phyloP scores from a whole-genome alignment of 495 filamentous ascomycete species.

The Penicillium waksmanii region DNA sequence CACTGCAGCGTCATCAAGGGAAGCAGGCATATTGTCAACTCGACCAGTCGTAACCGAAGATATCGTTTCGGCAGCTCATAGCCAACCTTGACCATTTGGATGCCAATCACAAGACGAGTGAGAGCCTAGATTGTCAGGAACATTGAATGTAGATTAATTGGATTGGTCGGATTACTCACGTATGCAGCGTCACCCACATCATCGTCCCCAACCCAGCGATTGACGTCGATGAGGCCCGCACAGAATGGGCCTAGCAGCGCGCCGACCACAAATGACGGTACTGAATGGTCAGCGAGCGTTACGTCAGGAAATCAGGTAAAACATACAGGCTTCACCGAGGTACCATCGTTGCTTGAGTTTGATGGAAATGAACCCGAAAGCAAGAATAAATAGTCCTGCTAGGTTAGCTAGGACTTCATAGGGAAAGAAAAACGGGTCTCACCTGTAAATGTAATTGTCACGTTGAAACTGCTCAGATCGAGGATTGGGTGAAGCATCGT shows the following conservation, averaged over 20 bases:
- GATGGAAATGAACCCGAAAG: slow-evolving; percentile 54
- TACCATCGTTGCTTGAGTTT: slow-evolving; percentile 59
- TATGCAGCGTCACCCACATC: slow-evolving; percentile 48
- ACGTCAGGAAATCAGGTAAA: background rate
- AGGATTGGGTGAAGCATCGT: slow-evolving; percentile 52
- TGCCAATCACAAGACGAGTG: slow-evolving; percentile 56
- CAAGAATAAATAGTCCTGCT: slow-evolving; percentile 36
- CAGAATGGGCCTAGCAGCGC: slow-evolving; percentile 51
- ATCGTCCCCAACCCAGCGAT: slow-evolving; percentile 42
- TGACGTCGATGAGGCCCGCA: slow-evolving; percentile 51
- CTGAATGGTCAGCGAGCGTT: slow-evolving; percentile 27
- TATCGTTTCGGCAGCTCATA: slow-evolving; percentile 42
- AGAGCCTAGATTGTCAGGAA: slow-evolving; percentile 35
- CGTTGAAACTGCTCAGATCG: slow-evolving; percentile 57
- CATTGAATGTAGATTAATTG: background rate
- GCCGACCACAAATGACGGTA: slow-evolving; percentile 55
- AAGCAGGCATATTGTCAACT: slow-evolving; percentile 43
- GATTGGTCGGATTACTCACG: slow-evolving; percentile 24
- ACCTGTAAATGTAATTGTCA: slow-evolving; percentile 50
- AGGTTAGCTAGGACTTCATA: slow-evolving; percentile 9
- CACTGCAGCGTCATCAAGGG: slow-evolving; percentile 44
- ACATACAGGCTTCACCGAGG: slow-evolving; percentile 60
- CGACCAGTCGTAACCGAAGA: slow-evolving; percentile 28
- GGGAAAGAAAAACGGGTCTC: slow-evolving; percentile 14
- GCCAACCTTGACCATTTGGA: slow-evolving; percentile 50